Evolutionary conservation across 148 eudicot genomes (phyloP).

Genomic region (Rhododendron simsii): DNA sequence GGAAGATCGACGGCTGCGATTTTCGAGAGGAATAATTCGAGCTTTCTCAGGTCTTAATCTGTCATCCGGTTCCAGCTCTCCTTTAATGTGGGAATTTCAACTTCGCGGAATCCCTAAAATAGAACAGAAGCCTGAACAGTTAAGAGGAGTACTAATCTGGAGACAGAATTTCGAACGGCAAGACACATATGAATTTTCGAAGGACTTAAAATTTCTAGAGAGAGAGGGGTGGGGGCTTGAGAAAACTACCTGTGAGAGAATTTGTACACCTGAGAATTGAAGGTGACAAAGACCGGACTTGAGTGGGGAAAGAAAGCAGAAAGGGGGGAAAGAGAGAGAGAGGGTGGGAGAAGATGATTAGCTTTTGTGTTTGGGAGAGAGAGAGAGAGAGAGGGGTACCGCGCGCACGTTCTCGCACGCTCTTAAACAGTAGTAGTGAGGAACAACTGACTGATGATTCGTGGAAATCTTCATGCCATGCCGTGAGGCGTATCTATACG

Average conservation of each 20-base stretch:
- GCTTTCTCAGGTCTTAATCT: not conserved
- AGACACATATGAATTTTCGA: not conserved
- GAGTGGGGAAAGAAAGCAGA: not conserved
- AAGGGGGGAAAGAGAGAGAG: not conserved
- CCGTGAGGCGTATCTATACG: not conserved
- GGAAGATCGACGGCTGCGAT: not conserved
- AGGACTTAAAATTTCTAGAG: not conserved
- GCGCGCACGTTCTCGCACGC: constrained; percentile 15
- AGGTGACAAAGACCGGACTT: constrained; percentile 11
- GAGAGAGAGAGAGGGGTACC: not conserved
- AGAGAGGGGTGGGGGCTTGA: not conserved
- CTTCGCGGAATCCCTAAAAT: not conserved
- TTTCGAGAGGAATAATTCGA: not conserved
- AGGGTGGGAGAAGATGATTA: not conserved
- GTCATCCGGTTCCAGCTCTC: not conserved
- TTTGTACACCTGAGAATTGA: not conserved
- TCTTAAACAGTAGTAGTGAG: not conserved
- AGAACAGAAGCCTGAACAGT: not conserved
- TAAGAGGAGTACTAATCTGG: not conserved
- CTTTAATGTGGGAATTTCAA: not conserved
- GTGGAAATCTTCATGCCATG: not conserved
- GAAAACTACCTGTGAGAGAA: not conserved
- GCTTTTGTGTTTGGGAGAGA: not conserved
- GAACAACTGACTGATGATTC: not conserved
- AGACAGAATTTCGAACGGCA: not conserved